Base-by-base conservation (phyloP, 257 asterid species). In the Mentha longifolia region DNA sequence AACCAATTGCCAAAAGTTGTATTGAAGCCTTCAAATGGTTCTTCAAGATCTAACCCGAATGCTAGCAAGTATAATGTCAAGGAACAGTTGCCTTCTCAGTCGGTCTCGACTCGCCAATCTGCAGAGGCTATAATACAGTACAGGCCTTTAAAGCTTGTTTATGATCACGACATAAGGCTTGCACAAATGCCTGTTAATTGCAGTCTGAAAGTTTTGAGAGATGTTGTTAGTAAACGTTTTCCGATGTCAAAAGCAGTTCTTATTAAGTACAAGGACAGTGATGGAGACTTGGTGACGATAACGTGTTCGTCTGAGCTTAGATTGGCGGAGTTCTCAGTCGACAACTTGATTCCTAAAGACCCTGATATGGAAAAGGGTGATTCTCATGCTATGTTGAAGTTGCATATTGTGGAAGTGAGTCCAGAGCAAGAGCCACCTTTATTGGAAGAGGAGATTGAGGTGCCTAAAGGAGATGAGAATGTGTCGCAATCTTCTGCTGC, bases 361-460 rank as follows among this genome's bases (percentile, higher is more conserved):
- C 82, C 86, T 50, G 95, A 86, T 68, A 46, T 78, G 7, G 89
- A 77, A 10, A 81, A 77, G 51, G 83, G 61, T 15, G 87, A 82
- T 35, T 65, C 88, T 15, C 39, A 86, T 66, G 92, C 85, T 39
- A 71, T 81, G 88, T 73, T 95, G 82, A 89, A 92, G 78, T 76
- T 95, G 90, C 93, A 95, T 68, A 62, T 95, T 73, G 98, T 92
- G 67, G 99, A 95, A 81, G 98, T 95, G 81, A 80, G 88, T 74
- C 92, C 96, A 3, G 98, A 95, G 88, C 98, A 95, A 61, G 99
- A 95, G 80, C 99, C 99, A 5, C 91, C 91, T 28, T 49, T 88
- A 61, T 33, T 84, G 56, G 97, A 89, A 78, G 97, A 85, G 63
- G 98, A 86, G 73, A 68, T 14, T 25, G 91, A 79, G 69, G 61